These are phyloP conservation scores for Ceratobasidium sp. DNA, from an alignment of 1,284 basidiomycete species.

Conservation along the genomic window DNA sequence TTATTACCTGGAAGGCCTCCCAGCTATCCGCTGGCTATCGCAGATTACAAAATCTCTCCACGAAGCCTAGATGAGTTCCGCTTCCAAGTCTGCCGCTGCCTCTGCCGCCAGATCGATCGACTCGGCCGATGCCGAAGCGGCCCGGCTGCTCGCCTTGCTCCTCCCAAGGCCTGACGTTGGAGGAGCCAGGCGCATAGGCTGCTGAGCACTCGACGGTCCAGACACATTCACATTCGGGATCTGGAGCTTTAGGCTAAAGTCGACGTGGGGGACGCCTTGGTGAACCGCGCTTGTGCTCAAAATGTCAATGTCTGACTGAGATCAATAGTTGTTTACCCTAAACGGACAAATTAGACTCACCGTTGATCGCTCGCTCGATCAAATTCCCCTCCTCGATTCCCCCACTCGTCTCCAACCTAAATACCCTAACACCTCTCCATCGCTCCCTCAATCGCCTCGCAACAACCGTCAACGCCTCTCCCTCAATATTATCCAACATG, in stretches of 20 bases:
- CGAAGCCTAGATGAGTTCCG: constrained; percentile 31
- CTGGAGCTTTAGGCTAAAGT: constrained; percentile 95
- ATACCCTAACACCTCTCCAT: constrained; percentile 84
- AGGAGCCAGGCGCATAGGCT: constrained; percentile 17
- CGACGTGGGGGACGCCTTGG: constrained; percentile 91
- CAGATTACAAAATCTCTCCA: too few relatives aligned
- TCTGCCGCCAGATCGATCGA: constrained; percentile 40
- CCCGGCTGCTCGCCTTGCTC: constrained; percentile 35
- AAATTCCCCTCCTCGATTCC: constrained; percentile 91
- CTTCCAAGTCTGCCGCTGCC: constrained; percentile 38
- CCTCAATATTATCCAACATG: constrained; percentile 98
- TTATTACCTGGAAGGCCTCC: too few relatives aligned
- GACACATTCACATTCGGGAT: constrained; percentile 50
- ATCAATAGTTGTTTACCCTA: constrained; percentile 1
- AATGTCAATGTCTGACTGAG: constrained; percentile 87
- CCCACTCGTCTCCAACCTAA: constrained; percentile 91
- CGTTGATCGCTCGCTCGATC: constrained; percentile 78
- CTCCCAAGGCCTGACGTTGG: constrained; percentile 11
- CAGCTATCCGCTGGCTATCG: too few relatives aligned
- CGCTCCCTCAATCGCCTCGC: constrained; percentile 80
- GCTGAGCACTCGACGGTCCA: not conserved
- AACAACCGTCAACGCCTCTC: constrained; percentile 74
- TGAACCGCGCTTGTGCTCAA: constrained; percentile 93
- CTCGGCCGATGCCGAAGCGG: constrained; percentile 37
- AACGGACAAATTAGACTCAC: constrained; percentile 60